Evolutionary conservation across 106 monocot species (phyloP), one percentile per base, ranked within the genome.

Genomic region (Amphibolis antarctica): DNA sequence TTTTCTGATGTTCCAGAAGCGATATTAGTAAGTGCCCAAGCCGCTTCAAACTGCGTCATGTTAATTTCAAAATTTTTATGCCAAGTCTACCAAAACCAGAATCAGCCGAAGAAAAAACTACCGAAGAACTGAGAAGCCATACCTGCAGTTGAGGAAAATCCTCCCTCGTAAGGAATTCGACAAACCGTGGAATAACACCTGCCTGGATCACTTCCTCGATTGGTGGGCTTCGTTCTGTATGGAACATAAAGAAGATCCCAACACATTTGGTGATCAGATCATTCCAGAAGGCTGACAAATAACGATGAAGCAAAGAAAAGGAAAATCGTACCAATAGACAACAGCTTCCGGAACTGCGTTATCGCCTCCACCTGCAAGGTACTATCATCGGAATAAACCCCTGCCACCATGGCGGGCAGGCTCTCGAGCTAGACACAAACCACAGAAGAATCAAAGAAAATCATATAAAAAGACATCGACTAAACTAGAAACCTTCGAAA

Each of bases 151-250:
- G 75, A 10, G 75, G 69, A 27, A 55, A 69, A 42, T 76, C 75
- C 44, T 76, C 75, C 22, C 75, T 69, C 54, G 27, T 69, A 10
- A 76, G 69, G 63, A 76, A 76, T 36, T 69, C 69, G 46, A 75
- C 62, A 57, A 75, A 69, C 20, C 63, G 52, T 17, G 75, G 68
- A 31, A 75, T 69, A 45, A 75, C 75, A 14, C 75, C 75, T 12
- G 75, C 42, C 51, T 69, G 68, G 22, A 75, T 75, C 12, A 75
- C 75, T 63, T 75, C 75, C 28, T 75, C 68, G 42, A 88, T 88
- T 1, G 88, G 88, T 4, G 88, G 88, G 55, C 81, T 83, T 26
- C 83, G 67, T 59, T 88, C 88, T 88, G 44, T 45, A 36, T 36
- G 19, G 48, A 6, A 59, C 44, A 18, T 1, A 27, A 1, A 26